phyloP scores from a whole-genome alignment of 768 basidiomycete genomes.

The Mycena venus region DNA sequence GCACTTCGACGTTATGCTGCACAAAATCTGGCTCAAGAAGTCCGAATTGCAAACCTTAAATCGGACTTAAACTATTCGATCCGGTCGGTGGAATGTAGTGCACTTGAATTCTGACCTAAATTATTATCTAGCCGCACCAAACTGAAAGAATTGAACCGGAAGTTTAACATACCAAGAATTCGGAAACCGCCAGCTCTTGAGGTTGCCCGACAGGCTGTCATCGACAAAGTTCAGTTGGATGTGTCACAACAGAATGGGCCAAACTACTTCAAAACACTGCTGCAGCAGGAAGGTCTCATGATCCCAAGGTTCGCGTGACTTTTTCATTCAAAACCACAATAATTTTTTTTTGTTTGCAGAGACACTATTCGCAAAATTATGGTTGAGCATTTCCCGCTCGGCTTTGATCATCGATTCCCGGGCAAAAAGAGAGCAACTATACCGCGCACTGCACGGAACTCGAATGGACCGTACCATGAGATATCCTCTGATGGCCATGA shows the following conservation, averaged over 20 bases:
- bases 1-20: not conserved
- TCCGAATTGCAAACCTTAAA: slow-evolving; percentile 1
- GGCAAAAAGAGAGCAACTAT: slow-evolving; percentile 21
- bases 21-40: not conserved
- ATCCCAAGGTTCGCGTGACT: not conserved
- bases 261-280: not conserved
- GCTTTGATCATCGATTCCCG: slow-evolving; percentile 29
- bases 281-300: not conserved
- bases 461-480: slow-evolving; percentile 38
- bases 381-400: slow-evolving; percentile 25
- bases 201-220: not conserved
- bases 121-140: not conserved
- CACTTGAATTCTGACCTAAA: not conserved
- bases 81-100: not conserved
- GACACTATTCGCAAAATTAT: slow-evolving; percentile 3
- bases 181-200: not conserved
- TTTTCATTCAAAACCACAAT: not conserved
- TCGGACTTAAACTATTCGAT: slow-evolving; percentile 8
- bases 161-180: not conserved
- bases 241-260: not conserved
- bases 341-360: not conserved
- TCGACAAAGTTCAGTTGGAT: not conserved
- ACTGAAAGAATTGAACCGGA: not conserved
- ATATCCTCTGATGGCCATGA: slow-evolving; percentile 44
- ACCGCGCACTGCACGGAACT: not conserved